phyloP scores from a whole-genome alignment of 345 rosid species.

The Salix purpurea region DNA sequence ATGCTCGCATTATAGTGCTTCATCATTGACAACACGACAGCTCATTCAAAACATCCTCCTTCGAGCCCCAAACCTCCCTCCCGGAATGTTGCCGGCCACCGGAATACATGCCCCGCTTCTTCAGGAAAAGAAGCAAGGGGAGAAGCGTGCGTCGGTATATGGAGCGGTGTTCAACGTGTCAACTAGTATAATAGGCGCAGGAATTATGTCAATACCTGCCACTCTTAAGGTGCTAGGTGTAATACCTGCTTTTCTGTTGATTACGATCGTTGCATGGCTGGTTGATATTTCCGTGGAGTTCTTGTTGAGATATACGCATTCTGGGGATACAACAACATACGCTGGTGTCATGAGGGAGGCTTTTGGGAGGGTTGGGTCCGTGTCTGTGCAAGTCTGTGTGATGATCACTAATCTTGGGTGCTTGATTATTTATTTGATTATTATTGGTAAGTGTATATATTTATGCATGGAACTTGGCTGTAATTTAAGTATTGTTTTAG shows the following conservation, averaged over 20 bases:
- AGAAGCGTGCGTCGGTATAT: conserved; percentile 41
- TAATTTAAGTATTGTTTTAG: not conserved
- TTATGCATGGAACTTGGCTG: not conserved
- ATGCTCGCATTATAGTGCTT: not conserved
- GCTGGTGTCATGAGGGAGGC: conserved; percentile 85
- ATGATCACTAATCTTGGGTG: conserved; percentile 76
- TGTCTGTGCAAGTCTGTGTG: conserved; percentile 51
- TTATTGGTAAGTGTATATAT: conserved; percentile 46
- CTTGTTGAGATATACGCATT: conserved; percentile 54
- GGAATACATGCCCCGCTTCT: conserved; percentile 47
- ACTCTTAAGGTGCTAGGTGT: conserved; percentile 77
- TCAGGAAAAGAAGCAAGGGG: conserved; percentile 25
- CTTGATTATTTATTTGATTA: conserved; percentile 64
- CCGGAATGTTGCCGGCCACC: conserved; percentile 45
- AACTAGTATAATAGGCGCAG: conserved; percentile 79
- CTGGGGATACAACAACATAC: conserved; percentile 59
- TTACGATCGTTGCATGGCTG: conserved; percentile 58
- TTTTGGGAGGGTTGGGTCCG: conserved; percentile 60
- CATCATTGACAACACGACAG: conserved; percentile 30
- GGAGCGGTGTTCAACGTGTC: conserved; percentile 92
- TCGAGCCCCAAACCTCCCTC: conserved; percentile 1
- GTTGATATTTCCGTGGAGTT: conserved; percentile 67
- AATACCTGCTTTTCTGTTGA: conserved; percentile 61
- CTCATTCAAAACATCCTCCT: not conserved
- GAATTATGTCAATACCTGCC: conserved; percentile 91